Conservation (phyloP, 202 grass and related monocot genomes). For the Carex arenaria region DNA sequence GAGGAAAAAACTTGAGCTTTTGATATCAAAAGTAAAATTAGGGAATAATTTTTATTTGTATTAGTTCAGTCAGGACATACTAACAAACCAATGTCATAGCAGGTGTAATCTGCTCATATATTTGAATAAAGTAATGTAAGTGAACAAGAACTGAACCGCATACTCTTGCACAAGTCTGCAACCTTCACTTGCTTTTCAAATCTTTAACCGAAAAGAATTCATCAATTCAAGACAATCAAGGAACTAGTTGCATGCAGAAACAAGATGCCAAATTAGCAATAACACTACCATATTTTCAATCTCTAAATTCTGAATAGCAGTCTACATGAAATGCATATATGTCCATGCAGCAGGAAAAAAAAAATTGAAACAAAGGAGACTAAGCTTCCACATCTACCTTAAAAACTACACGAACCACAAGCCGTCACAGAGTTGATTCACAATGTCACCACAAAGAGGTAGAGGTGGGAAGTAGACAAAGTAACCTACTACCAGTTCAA, state of each 20-base stretch:
- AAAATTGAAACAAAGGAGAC: neutral
- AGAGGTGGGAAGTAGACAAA: neutral
- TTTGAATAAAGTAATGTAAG: neutral
- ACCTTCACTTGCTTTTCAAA: neutral
- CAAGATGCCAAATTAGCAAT: neutral
- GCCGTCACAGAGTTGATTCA: neutral
- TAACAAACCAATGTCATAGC: neutral
- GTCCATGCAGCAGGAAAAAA: neutral
- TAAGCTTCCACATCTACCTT: slow-evolving; percentile 13
- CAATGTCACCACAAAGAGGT: neutral
- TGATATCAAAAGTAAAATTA: neutral
- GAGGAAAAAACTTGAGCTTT: neutral
- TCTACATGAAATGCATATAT: slow-evolving; percentile 10
- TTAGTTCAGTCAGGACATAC: neutral
- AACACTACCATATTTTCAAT: slow-evolving; percentile 1
- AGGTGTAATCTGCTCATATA: neutral
- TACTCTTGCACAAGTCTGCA: neutral
- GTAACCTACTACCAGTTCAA: neutral
- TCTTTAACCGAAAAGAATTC: neutral
- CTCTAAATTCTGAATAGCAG: slow-evolving; percentile 14
- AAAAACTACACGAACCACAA: neutral
- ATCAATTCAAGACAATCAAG: neutral
- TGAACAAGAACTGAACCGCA: neutral
- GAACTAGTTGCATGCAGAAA: neutral
- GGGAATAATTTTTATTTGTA: neutral